A percentile compares a stretch with the other conserved stretches of the same genome.
These are phyloP conservation scores for Rhizophagus clarus DNA, from an alignment of 192 early-diverging fungal species.

Conservation along the genomic window DNA sequence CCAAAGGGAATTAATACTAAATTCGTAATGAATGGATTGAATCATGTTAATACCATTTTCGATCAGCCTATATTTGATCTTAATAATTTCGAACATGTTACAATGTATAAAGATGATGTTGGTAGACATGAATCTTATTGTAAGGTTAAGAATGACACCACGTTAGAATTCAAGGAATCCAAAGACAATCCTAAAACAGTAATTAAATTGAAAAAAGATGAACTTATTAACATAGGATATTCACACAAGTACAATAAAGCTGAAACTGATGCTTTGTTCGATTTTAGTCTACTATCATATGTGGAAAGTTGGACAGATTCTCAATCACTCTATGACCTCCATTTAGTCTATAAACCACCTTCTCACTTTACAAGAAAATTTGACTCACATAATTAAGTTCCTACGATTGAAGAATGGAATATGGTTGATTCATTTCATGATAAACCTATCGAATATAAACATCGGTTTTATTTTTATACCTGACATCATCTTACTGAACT, in stretches of 20 bases:
- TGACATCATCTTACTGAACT: slow-evolving; percentile 79
- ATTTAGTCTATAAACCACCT: slow-evolving; percentile 57
- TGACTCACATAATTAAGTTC: slow-evolving; percentile 41
- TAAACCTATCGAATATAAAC: slow-evolving; percentile 80
- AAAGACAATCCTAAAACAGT: slow-evolving; percentile 25
- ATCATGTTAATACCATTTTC: slow-evolving; percentile 75
- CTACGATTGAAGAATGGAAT: slow-evolving; percentile 70
- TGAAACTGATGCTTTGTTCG: slow-evolving; percentile 59
- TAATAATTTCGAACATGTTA: slow-evolving; percentile 68
- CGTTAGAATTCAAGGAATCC: slow-evolving; percentile 46
- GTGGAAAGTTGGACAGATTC: slow-evolving; percentile 56
- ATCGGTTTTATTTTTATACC: slow-evolving; percentile 88
- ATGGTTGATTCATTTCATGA: slow-evolving; percentile 66
- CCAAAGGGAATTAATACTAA: slow-evolving; percentile 69
- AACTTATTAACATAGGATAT: slow-evolving; percentile 88
- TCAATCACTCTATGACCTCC: slow-evolving; percentile 58
- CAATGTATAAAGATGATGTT: slow-evolving; percentile 67
- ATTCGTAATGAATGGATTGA: slow-evolving; percentile 85
- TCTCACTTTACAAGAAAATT: slow-evolving; percentile 42
- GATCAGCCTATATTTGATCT: slow-evolving; percentile 61
- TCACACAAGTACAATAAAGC: slow-evolving; percentile 77
- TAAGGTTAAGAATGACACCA: slow-evolving; percentile 53
- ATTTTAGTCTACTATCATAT: slow-evolving; percentile 46
- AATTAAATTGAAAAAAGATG: slow-evolving; percentile 64
- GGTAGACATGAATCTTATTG: slow-evolving; percentile 87